A percentile compares a stretch with the other conserved stretches of the same genome.
Conservation (phyloP, 2,329 filamentous ascomycete genomes). For the Nannizzia gypsea region DNA sequence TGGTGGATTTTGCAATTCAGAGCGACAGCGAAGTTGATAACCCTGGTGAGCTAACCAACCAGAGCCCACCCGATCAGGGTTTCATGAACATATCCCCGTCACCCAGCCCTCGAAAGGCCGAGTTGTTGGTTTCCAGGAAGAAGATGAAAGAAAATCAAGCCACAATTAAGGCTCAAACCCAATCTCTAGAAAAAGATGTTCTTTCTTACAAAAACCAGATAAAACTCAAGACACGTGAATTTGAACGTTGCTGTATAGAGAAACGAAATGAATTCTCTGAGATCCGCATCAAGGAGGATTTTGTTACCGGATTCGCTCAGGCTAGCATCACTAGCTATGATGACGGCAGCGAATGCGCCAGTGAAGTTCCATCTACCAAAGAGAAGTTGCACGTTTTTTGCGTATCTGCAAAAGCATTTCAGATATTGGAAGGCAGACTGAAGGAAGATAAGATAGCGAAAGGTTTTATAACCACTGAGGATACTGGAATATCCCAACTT, state of each 20-base stretch:
- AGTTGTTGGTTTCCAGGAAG: not conserved
- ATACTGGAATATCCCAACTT: constrained; percentile 50
- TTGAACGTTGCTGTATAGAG: constrained; percentile 35
- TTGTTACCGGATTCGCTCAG: constrained; percentile 48
- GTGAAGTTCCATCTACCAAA: constrained; percentile 48
- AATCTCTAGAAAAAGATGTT: not conserved
- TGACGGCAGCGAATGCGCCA: constrained; percentile 31
- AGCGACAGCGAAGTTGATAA: not conserved
- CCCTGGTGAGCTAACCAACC: not conserved
- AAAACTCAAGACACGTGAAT: constrained; percentile 14
- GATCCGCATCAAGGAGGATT: constrained; percentile 45
- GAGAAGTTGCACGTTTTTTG: constrained; percentile 51
- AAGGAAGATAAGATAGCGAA: constrained; percentile 40
- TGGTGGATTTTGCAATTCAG: not conserved
- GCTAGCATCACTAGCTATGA: constrained; percentile 41
- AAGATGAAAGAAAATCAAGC: not conserved
- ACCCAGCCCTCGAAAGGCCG: not conserved
- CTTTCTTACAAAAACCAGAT: constrained; percentile 18
- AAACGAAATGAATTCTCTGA: constrained; percentile 47
- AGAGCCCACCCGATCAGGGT: not conserved
- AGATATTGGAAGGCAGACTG: constrained; percentile 47
- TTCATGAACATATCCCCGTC: not conserved
- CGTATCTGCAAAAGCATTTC: constrained; percentile 51
- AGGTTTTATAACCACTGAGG: constrained; percentile 42
- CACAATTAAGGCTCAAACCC: not conserved